Conservation (phyloP, 75 land plant species). For the Picea glauca region DNA sequence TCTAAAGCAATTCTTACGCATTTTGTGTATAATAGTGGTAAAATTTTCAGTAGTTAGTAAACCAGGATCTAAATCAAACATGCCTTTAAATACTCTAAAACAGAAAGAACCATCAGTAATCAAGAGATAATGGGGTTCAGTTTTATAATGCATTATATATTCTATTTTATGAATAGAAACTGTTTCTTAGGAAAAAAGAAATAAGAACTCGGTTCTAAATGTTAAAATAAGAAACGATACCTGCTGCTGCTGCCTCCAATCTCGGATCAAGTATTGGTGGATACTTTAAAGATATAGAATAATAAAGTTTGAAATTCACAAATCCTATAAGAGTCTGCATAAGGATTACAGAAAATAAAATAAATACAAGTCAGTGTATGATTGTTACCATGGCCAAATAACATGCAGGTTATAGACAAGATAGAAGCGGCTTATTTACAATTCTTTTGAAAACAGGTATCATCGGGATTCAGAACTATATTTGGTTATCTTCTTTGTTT, state of each 20-base stretch:
- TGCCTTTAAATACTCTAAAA: no score
- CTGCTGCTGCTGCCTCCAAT: slow-evolving; percentile 91
- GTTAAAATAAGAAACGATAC: slow-evolving; percentile 21
- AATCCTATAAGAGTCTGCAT: slow-evolving; percentile 84
- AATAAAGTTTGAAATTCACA: slow-evolving; percentile 81
- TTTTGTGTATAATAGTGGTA: no score
- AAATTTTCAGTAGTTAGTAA: no score
- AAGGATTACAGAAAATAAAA: slow-evolving; percentile 2
- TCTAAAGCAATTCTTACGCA: no score
- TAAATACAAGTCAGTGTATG: not conserved
- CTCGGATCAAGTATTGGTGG: slow-evolving; percentile 88
- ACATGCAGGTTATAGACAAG: not conserved
- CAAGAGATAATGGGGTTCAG: no score
- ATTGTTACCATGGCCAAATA: no score
- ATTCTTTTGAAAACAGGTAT: not conserved
- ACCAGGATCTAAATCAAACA: no score
- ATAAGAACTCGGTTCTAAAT: no score
- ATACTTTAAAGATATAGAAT: slow-evolving; percentile 72
- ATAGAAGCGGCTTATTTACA: not conserved
- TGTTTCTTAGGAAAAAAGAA: no score
- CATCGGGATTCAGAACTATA: not conserved
- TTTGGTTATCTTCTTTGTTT: not conserved
- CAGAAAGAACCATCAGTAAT: no score
- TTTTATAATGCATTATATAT: no score
- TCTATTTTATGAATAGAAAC: no score